Evolutionary conservation across 1,284 basidiomycete species (phyloP), one percentile per base, ranked within the genome.

Genomic region (Hemileia vastatrix): DNA sequence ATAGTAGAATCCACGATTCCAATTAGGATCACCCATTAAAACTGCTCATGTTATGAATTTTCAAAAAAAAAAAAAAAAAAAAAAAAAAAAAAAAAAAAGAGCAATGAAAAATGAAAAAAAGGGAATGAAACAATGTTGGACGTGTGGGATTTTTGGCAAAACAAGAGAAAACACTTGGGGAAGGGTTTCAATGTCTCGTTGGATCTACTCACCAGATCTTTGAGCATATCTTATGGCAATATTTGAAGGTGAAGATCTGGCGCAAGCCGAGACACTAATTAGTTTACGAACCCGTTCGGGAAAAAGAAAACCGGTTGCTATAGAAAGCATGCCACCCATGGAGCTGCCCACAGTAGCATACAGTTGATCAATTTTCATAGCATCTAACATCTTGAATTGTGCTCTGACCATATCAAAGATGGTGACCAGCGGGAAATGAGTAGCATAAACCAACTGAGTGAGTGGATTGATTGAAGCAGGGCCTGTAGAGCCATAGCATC

Each of bases 1-100:
- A 73, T 99, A 99, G 77, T 99, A 99, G 76, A 94, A 96, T 1
- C 95, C 94, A 45, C 92, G 85, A 68, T 98, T 98, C 95, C 94
- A 99, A 70, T 98, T 96, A 0, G 94, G 94, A 77, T 99, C 94
- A 5, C 92, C 86, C 94, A 98, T 99, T 57, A 99, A 83, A 8
- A 98, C 94, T 91, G 67, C 2, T n/a, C n/a, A n/a, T n/a, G n/a
- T n/a, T 31, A 4, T 18, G 5, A 57, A 24, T 3, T 52, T 32
- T 15, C 9, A 6, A 50, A 50, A 21, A 11, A 21, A 50, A 50
- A 50, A 8, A 50, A 50, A 21, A 50, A 15, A 6, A 21, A 23
- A 18, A 23, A 50, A 18, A 50, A 50, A 50, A 6, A 23, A 23
- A 50, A 50, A 50, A 53, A 27, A 24, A 53, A 19, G n/a, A 27